Evolutionary conservation across 2,329 filamentous ascomycete species (phyloP), one percentile per base, ranked within the genome.

Genomic region (Cladosporium sphaerospermum): DNA sequence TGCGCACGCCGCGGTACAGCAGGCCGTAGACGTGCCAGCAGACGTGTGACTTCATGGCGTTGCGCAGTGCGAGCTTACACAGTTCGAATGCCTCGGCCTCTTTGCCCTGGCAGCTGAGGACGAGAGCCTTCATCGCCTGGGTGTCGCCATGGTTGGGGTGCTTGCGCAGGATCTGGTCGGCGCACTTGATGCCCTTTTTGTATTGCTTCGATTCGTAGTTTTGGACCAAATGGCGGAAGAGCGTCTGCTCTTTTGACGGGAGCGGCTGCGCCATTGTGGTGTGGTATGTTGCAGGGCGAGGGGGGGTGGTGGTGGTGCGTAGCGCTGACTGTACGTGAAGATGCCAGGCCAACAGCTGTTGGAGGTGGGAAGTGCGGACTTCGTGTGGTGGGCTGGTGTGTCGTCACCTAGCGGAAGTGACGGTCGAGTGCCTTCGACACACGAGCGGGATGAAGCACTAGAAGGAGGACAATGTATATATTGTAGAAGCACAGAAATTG

Each of bases 1-100:
- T 97, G 79, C 97, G 97, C 67, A 88, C 86, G 45, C 89, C 86
- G 48, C 92, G 85, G 74, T 95, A 97, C 47, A 99, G 80, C 61
- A 99, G 75, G 32, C 95, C 93, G 70, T 97, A 99, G 56, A 99
- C 93, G 72, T 99, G 95, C 93, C 93, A 99, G 78, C 91, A 97
- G 65, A 99, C 91, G 73, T 97, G 92, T 65, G 91, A 96, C 76
- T 95, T 96, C 91, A 99, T 97, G 70, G 97, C 91, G 65, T 91
- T 89, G 61, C 86, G 90, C 63, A 99, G 78, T 33, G 95, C 93
- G 60, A 90, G 82, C 75, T 96, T 99, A 66, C 88, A 92, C 55
- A 99, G 79, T 43, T 85, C 82, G 69, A 99, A 99, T 0, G 95
- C 95, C 74, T 99, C 93, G 54, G 96, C 89, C 31, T 86, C 85